Evolutionary conservation across 768 basidiomycete genomes (phyloP).

Genomic region (Daedaleopsis nitida): DNA sequence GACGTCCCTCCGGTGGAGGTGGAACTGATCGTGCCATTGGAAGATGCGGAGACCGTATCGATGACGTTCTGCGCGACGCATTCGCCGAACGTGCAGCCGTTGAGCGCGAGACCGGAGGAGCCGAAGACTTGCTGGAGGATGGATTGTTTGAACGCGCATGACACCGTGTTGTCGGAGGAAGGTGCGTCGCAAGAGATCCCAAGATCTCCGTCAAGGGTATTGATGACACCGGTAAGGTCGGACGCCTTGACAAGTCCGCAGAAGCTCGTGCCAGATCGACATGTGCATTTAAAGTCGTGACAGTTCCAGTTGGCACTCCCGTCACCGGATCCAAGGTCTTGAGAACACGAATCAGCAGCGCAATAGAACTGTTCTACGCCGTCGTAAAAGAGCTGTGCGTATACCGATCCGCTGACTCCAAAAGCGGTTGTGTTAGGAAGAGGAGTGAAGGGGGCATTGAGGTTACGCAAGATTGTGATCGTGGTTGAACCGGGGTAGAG

Average conservation of each 20-base stretch:
- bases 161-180: slow-evolving; percentile 46
- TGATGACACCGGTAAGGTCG: slow-evolving; percentile 63
- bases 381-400: slow-evolving; percentile 75
- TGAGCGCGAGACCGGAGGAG: slow-evolving; percentile 64
- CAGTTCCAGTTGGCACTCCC: slow-evolving; percentile 68
- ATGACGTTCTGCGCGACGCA: slow-evolving; percentile 84
- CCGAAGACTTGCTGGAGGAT: slow-evolving; percentile 75
- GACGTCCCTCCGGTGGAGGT: slow-evolving; percentile 32
- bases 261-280: slow-evolving; percentile 68
- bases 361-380: slow-evolving; percentile 91
- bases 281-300: slow-evolving; percentile 71
- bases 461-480: slow-evolving; percentile 78
- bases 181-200: slow-evolving; percentile 64
- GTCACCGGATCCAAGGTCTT: slow-evolving; percentile 45
- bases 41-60: slow-evolving; percentile 48
- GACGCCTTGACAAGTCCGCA: slow-evolving; percentile 57
- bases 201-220: slow-evolving; percentile 65
- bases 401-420: slow-evolving; percentile 53
- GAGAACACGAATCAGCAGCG: slow-evolving; percentile 66
- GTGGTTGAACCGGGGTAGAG: slow-evolving; percentile 72
- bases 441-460: slow-evolving; percentile 71
- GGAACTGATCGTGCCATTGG: slow-evolving; percentile 33
- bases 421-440: slow-evolving; percentile 62
- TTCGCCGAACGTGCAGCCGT: slow-evolving; percentile 83
- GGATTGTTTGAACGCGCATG: slow-evolving; percentile 78